Evolutionary conservation across 75 land plant species (phyloP).

Genomic region (Selaginella tamariscina): DNA sequence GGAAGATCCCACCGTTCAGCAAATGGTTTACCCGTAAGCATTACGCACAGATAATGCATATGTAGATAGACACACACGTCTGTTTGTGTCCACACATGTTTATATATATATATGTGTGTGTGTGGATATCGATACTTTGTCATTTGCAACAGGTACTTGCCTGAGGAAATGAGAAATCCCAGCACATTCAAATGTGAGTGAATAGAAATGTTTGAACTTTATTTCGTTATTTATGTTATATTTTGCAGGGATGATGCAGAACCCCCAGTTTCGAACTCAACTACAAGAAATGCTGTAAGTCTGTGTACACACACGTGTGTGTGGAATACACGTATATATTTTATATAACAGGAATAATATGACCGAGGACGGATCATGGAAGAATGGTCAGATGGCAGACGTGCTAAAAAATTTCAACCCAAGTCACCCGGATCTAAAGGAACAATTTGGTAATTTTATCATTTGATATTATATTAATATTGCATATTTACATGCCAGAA

Average conservation of each 20-base stretch:
- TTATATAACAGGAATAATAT: constrained; percentile 48
- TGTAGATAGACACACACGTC: background rate
- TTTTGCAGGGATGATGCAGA: constrained; percentile 81
- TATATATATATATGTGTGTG: too few species aligned
- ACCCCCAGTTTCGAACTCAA: constrained; percentile 74
- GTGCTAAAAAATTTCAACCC: constrained; percentile 49
- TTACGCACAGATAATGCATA: background rate
- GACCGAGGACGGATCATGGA: constrained; percentile 62
- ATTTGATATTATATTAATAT: background rate
- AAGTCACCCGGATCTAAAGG: constrained; percentile 76
- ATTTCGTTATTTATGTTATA: background rate
- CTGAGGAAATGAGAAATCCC: constrained; percentile 91
- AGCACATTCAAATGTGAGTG: constrained; percentile 73
- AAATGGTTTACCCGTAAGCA: constrained; percentile 92
- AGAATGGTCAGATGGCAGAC: constrained; percentile 24
- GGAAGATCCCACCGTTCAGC: constrained; percentile 93
- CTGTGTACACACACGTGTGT: background rate
- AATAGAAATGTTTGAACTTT: background rate
- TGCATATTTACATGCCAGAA: background rate
- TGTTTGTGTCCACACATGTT: too few species aligned
- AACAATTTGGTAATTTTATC: constrained; percentile 66
- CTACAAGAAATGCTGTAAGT: constrained; percentile 89
- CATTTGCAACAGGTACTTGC: constrained; percentile 58
- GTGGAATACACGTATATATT: background rate
- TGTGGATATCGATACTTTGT: too few species aligned